Evolutionary conservation across 2,329 filamentous ascomycete genomes (phyloP), one percentile per base, ranked within the genome.

Genomic region (Amauroascus verrucosus): DNA sequence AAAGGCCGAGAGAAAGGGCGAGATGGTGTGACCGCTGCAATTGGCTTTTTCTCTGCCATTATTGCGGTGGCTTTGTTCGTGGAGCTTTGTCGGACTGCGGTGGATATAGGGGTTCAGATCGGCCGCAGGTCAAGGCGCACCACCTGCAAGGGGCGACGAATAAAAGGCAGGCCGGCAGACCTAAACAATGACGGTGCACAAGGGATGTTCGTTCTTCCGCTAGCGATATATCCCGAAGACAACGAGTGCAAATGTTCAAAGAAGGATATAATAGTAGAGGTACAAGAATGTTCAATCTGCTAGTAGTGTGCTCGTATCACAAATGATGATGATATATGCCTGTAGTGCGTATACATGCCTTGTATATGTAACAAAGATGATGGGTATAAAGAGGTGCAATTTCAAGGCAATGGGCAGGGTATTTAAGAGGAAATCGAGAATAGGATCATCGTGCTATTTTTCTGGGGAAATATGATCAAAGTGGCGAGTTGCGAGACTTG

Each of bases 401-500:
- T 5, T n/a, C 14, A 9, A 5, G n/a, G 35, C 2, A n/a, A 4
- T n/a, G 20, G 45, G 13, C 48, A 16, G 13, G 48, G 38, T 46
- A 52, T 52, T 44, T 52, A 45, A 51, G 20, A 20, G 35, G 28
- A 24, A n/a, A 16, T 35, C 14, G 9, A 35, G 24, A 6, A 30
- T 4, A 5, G 16, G 14, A 44, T 26, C 30, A 44, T 51, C 26
- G 2, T 22, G 6, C 37, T 38, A n/a, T n/a, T n/a, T n/a, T n/a
- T n/a, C 16, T 11, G 18, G 22, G 16, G 35, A 37, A 9, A 14
- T 6, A 22, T 7, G 38, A 45, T 30, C 28, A n/a, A 13, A 33
- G 53, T 51, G 53, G 53, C 47, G 40, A 51, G 37, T 44, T 49
- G 53, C 53, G 53, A 47, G 53, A 55, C 13, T 55, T 55, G 53